These are phyloP conservation scores for Tetradesmus lagerheimii DNA, from an alignment of 139 green algal species.

Conservation along the genomic window DNA sequence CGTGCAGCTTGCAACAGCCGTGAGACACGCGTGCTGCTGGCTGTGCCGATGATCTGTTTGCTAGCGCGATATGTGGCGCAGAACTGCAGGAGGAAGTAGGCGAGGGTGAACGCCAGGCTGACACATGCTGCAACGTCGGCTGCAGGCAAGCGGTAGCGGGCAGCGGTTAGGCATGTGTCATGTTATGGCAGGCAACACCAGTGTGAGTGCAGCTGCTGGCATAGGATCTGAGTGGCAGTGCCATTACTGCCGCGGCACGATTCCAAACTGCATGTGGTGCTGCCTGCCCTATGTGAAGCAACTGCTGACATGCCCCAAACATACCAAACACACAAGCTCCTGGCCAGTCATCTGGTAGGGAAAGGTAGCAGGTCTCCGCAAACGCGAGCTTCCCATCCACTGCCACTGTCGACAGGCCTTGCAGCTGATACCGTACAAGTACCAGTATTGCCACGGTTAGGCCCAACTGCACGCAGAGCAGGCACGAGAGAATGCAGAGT, in stretches of 20 bases:
- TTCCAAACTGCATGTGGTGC: neutral
- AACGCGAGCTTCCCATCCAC: neutral
- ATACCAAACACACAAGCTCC: constrained; percentile 13
- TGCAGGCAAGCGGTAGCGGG: neutral
- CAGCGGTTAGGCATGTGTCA: neutral
- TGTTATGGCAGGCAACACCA: neutral
- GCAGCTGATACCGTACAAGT: constrained; percentile 4
- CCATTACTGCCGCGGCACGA: neutral
- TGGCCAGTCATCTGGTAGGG: neutral
- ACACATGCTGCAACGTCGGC: neutral
- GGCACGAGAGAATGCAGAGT: neutral
- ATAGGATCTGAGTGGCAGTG: neutral
- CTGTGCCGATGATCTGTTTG: neutral
- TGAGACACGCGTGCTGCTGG: neutral
- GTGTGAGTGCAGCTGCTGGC: neutral
- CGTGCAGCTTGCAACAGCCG: neutral
- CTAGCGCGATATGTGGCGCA: neutral
- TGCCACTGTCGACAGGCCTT: neutral
- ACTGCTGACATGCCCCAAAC: neutral
- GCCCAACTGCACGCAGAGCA: neutral
- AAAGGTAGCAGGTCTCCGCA: neutral
- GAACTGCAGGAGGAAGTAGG: neutral
- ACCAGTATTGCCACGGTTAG: neutral
- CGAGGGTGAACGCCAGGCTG: neutral
- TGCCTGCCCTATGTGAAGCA: neutral